These are phyloP conservation scores for Angomonas deanei DNA, from an alignment of 208 protist species.

Conservation along the genomic window DNA sequence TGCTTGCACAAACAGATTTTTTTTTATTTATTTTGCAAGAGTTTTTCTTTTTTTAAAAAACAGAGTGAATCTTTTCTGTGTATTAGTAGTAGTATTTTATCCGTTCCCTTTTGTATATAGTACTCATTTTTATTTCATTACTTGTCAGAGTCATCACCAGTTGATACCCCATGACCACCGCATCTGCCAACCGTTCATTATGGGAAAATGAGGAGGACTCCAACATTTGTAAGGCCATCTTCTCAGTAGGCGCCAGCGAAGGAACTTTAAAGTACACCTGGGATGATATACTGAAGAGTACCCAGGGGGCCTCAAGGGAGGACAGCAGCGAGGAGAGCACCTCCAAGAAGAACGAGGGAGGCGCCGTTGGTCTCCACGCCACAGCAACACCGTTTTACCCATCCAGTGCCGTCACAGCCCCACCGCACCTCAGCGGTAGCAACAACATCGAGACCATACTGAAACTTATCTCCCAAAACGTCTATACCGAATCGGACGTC, in stretches of 20 bases:
- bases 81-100: not conserved
- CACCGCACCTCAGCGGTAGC: constrained; percentile 6
- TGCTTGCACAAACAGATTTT: not conserved
- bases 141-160: too few relatives aligned
- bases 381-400: constrained; percentile 1
- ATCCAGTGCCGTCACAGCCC: not conserved
- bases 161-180: too few relatives aligned
- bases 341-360: not conserved
- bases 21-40: not conserved
- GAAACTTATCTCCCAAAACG: constrained; percentile 43
- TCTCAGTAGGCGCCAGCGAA: not conserved
- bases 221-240: not conserved
- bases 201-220: not conserved
- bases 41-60: constrained; percentile 1
- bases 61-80: not conserved
- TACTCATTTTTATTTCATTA: constrained; percentile 9
- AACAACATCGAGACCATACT: constrained; percentile 20
- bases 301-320: not conserved
- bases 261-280: not conserved
- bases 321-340: not conserved
- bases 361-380: not conserved
- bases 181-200: not conserved
- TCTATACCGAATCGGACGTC: constrained; percentile 49
- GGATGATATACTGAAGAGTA: not conserved
- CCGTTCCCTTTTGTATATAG: constrained; percentile 1